Base-by-base conservation (phyloP, 768 basidiomycete species). In the Phlebiopsis gigantea region DNA sequence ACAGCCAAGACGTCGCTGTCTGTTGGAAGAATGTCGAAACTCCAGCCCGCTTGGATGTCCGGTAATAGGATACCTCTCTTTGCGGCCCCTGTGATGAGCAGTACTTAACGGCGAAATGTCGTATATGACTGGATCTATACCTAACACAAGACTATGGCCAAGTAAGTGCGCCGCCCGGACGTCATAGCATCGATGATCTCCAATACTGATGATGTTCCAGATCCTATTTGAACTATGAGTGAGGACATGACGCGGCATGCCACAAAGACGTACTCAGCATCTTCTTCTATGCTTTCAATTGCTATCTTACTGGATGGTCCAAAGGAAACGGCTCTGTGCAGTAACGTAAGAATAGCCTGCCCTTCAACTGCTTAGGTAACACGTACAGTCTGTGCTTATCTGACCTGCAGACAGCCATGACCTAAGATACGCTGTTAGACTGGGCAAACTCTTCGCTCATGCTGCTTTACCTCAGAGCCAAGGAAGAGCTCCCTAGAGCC, bases 1-100 rank as follows among this genome's bases (percentile, higher is more conserved):
- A 87, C 69, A 2, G 85, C 68, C 60, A 89, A 81, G 0, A 87
- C 82, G 62, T 88, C 86, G 53, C 85, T 87, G 19, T 73, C 61
- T 2, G 85, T 86, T 25, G 74, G 68, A 9, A 88, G 65, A 57
- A 69, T 62, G 52, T 72, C 70, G 1, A 77, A 63, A 1, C 62
- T 55, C 30, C 79, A 77, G n/a, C 53, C 42, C 2, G 24, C 39
- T 5, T 55, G 26, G 45, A 87, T 72, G 54, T 86, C 81, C 3
- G 73, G 65, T 2, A 88, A 64, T 46, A 79, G 72, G 0, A 84
- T 71, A 0, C 79, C 85, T 44, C 75, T 77, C 46, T 73, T 71
- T 60, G 75, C 76, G 9, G 79, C 78, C 31, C 86, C 87, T 88
- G 55, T 31, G 34, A 39, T 39, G 34, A 9, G 17, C 8, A 62